Evolutionary conservation across 2,329 filamentous ascomycete species (phyloP).

Genomic region (Diaporthe capsici): DNA sequence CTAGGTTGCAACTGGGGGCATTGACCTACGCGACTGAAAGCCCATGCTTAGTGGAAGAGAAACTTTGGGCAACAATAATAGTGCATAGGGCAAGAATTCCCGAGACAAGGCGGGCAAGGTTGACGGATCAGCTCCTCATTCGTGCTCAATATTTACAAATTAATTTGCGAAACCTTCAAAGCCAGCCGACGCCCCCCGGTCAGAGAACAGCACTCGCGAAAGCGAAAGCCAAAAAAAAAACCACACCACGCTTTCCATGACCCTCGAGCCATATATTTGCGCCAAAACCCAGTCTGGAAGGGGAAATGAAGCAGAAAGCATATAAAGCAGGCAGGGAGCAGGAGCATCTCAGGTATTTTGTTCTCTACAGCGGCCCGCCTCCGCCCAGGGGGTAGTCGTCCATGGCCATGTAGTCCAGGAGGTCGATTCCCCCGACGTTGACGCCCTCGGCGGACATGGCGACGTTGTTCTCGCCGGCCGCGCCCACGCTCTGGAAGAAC

Average conservation of each 20-base stretch:
- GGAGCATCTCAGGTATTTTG: background rate
- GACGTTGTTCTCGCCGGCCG: constrained; percentile 61
- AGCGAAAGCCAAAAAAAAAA: background rate
- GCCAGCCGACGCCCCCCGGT: background rate
- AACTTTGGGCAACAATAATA: background rate
- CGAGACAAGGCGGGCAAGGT: background rate
- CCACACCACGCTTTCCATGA: background rate
- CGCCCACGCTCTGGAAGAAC: constrained; percentile 76
- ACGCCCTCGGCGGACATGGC: constrained; percentile 78
- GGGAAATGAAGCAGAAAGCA: background rate
- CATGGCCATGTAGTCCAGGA: constrained; percentile 79
- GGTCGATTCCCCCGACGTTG: constrained; percentile 75
- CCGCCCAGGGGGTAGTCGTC: constrained; percentile 59
- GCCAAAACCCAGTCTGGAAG: background rate
- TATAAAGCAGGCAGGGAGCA: background rate
- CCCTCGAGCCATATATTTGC: constrained; percentile 2
- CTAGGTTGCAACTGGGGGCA: background rate
- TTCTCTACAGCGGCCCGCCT: constrained; percentile 24
- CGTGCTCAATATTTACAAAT: constrained; percentile 5
- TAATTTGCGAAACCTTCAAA: background rate
- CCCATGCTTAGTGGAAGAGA: background rate
- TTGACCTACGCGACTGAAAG: background rate
- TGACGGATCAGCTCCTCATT: constrained; percentile 10
- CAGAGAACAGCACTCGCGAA: background rate
- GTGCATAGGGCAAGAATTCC: background rate